Evolutionary conservation across 2,329 filamentous ascomycete genomes (phyloP), one percentile per base, ranked within the genome.

Genomic region (Aspergillus fumigatiaffinis): DNA sequence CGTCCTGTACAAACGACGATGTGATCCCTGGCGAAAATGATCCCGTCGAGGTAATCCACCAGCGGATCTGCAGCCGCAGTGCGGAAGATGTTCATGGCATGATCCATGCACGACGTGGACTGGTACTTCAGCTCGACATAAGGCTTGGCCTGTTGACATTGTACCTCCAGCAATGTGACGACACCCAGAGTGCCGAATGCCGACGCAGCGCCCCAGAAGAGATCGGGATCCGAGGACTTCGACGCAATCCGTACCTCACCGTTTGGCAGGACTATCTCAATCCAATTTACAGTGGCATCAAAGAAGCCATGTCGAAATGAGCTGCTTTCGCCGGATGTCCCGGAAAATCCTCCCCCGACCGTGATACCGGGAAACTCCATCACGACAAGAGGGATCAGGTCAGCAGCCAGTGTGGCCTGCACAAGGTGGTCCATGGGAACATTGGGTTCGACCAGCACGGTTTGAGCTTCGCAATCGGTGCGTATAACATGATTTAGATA

Each of bases 341-440:
- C 87, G 0, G 84, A 80, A 66, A 87, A 89, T 0, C 84, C 86
- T 2, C 87, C 87, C 14, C 87, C 87, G 0, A 82, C 83, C 0
- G 87, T 90, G 60, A 89, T 90, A 0, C 85, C 85, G 0, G 86
- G 86, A 51, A 90, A 87, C 64, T 90, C 87, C 83, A 89, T 88
- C 3, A 90, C 85, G 0, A 90, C 42, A 10, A 81, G 82, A 1
- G 82, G 86, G 1, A 90, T 71, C 0, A 89, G 73, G 0, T 82
- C 82, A 51, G 83, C 67, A 4, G 73, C 69, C 50, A 86, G 64
- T 0, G 85, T 85, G 1, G 80, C 83, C 53, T 82, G 78, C 0
- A 89, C 81, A 1, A 90, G 76, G 0, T 75, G 74, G 57, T 88
- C 86, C 86, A 90, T 89, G 0, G 85, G 78, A 3, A 90, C 86